Base-by-base conservation (phyloP, 495 filamentous ascomycete species). In the Annulohypoxylon nitens region DNA sequence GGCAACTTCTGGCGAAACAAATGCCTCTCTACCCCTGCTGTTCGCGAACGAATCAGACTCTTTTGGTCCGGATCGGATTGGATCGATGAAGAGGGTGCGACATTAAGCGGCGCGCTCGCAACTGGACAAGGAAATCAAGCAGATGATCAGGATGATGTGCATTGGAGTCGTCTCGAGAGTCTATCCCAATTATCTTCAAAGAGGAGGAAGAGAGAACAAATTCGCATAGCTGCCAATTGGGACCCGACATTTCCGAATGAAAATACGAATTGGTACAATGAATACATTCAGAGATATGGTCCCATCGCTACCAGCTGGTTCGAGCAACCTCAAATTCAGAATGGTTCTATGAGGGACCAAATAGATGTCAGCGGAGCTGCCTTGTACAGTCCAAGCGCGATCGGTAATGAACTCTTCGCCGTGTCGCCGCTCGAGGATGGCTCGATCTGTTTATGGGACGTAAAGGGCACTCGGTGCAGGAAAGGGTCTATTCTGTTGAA, bases 371-470 rank as follows among this genome's bases (percentile, higher is more conserved):
- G 88, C 55, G 94, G 94, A 0, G 84, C 93, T 71, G 93, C 90
- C 0, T 76, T 94, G 34, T 88, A 91, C 37, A 82, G 77, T 12
- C 85, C 87, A 6, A 80, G 87, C 10, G 36, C 51, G 23, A 73
- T 63, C 47, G 71, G 71, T 3, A 81, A 83, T 11, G 85, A 89
- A 37, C 78, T 89, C 39, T 86, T 91, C 64, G 90, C 92, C 0
- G 86, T 97, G 3, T 92, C 92, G 14, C 93, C 94, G 2, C 79
- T 97, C 18, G 93, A 94, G 60, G 92, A 97, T 78, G 94, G 94
- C 11, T 93, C 91, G 70, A 85, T 97, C 23, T 93, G 91, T 74
- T 81, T 97, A 16, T 97, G 94, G 94, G 91, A 96, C 79, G 81
- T 95, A n/a, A 89, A 87, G 58, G 86, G 88, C 20, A 86, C 86